A percentile compares a stretch with the other conserved stretches of the same genome.
These are phyloP conservation scores for Pichiaceae sp. DNA, from an alignment of 1,139 yeast species.

Conservation along the genomic window DNA sequence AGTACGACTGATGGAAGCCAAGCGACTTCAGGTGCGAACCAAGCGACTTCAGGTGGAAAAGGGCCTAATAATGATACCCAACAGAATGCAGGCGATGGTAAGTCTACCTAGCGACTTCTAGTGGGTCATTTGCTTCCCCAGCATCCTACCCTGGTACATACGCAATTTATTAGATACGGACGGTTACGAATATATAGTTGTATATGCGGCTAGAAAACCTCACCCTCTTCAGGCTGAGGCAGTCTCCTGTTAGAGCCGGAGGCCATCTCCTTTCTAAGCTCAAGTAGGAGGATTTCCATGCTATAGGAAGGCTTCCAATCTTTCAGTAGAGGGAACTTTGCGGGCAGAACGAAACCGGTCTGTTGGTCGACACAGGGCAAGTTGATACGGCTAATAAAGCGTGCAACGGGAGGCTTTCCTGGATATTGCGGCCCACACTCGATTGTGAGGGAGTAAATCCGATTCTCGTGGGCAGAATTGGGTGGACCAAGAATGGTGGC, in stretches of 20 bases:
- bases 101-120: too few relatives aligned
- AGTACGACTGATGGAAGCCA: too few relatives aligned
- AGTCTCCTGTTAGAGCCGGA: slow-evolving; percentile 72
- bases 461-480: slow-evolving; percentile 84
- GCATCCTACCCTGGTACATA: too few relatives aligned
- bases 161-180: too few relatives aligned
- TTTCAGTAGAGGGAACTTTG: slow-evolving; percentile 60
- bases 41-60: too few relatives aligned
- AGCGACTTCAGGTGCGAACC: too few relatives aligned
- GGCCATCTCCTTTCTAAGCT: slow-evolving; percentile 86
- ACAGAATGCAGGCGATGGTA: too few relatives aligned
- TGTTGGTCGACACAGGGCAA: slow-evolving; percentile 74
- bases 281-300: slow-evolving; percentile 86
- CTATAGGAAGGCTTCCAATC: slow-evolving; percentile 85
- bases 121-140: too few relatives aligned
- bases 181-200: too few relatives aligned
- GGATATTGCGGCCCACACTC: slow-evolving; percentile 85
- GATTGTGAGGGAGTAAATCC: slow-evolving; percentile 78
- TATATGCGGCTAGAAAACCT: too few relatives aligned
- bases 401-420: slow-evolving; percentile 75
- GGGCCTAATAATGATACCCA: too few relatives aligned
- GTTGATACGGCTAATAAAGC: slow-evolving; percentile 75
- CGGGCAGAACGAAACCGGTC: slow-evolving; percentile 57
- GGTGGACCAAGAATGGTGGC: slow-evolving; percentile 98
- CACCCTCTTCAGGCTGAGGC: slow-evolving; percentile 87